These are phyloP conservation scores for Stemphylium beticola DNA, from an alignment of 2,329 filamentous ascomycete species.

Conservation along the genomic window DNA sequence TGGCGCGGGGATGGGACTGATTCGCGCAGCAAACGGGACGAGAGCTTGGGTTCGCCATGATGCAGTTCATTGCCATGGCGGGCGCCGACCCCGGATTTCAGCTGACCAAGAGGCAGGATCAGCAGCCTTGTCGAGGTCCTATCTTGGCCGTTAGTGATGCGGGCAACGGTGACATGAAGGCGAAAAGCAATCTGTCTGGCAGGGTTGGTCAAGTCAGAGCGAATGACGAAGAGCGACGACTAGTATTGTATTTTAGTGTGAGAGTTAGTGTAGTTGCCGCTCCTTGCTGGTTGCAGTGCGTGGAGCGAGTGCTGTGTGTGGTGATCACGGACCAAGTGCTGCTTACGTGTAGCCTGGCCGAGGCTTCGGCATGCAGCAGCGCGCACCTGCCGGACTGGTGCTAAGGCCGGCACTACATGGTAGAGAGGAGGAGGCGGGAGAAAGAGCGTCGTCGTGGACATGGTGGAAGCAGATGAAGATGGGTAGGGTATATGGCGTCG, in stretches of 20 bases:
- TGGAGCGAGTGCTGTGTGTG: slow-evolving; percentile 9
- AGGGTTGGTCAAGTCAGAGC: neutral
- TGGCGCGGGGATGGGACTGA: slow-evolving; percentile 9
- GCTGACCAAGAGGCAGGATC: slow-evolving; percentile 26
- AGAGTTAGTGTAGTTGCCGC: slow-evolving; percentile 4
- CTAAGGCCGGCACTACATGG: slow-evolving; percentile 4
- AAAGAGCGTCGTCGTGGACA: neutral
- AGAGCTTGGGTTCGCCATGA: slow-evolving; percentile 11
- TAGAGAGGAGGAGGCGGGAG: neutral
- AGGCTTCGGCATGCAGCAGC: slow-evolving; percentile 14
- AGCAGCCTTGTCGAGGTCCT: slow-evolving; percentile 18
- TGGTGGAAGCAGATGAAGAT: neutral
- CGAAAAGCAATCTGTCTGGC: neutral
- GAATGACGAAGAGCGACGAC: neutral
- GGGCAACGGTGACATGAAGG: slow-evolving; percentile 10
- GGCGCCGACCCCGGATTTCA: slow-evolving; percentile 24
- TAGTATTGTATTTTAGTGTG: neutral
- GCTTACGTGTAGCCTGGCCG: slow-evolving; percentile 25
- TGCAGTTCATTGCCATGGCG: slow-evolving; percentile 12
- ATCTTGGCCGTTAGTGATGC: slow-evolving; percentile 16
- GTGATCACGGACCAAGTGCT: slow-evolving; percentile 14
- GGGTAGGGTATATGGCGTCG: neutral
- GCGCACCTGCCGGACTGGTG: slow-evolving; percentile 24
- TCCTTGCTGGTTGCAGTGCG: slow-evolving; percentile 7
- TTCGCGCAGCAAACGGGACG: slow-evolving; percentile 18